Evolutionary conservation across 129 eudicot genomes (phyloP).

Genomic region (Flaveria linearis): DNA sequence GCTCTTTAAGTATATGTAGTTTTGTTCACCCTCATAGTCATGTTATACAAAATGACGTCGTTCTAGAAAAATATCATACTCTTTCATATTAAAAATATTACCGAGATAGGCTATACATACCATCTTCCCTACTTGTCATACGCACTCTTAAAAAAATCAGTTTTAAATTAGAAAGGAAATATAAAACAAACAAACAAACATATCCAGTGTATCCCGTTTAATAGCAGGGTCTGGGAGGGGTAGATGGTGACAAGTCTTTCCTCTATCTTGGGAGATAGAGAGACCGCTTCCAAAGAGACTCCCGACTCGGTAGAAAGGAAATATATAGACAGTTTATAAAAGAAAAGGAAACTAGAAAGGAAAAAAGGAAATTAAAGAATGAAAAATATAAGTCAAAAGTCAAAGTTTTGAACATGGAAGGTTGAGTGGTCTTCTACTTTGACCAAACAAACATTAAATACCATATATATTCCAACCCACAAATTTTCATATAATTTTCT

Average conservation of each 20-base stretch:
- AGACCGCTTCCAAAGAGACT: no score
- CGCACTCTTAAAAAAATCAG: no score
- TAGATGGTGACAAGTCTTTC: no score
- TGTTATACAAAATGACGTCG: no score
- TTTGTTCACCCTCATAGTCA: no score
- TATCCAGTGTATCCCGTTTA: no score
- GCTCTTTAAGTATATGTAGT: no score
- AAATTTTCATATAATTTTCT: no score
- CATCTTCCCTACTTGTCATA: no score
- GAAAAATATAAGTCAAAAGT: constrained; percentile 15
- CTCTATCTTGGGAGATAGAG: no score
- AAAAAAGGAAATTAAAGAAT: background rate
- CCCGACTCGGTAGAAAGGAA: background rate
- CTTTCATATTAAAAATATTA: background rate
- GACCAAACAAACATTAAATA: constrained; percentile 10
- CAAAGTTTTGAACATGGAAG: constrained; percentile 29
- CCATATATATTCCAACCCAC: background rate
- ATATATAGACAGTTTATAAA: background rate
- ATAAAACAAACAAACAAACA: no score
- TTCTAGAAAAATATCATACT: background rate
- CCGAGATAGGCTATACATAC: background rate
- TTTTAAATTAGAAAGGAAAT: background rate
- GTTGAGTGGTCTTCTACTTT: constrained; percentile 20
- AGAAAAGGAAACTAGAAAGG: background rate
- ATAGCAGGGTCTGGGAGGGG: no score